A percentile compares a stretch with the other conserved stretches of the same genome.
These are phyloP conservation scores for Echinosophora koreensis DNA, from an alignment of 306 rosid species.

Conservation along the genomic window DNA sequence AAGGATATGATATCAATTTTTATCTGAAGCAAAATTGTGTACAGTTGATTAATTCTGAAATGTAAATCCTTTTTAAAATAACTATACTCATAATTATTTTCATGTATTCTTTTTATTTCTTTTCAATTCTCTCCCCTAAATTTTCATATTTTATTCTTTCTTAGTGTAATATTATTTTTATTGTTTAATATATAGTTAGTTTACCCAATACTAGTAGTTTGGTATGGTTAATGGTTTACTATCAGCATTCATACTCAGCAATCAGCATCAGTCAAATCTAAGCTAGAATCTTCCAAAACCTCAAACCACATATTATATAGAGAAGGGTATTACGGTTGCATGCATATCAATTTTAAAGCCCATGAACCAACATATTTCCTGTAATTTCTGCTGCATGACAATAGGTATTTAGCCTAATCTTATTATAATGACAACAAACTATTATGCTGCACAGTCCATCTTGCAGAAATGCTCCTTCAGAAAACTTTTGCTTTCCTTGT, in stretches of 20 bases:
- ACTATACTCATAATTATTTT: not conserved
- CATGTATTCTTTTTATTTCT: not conserved
- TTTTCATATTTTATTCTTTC: no score
- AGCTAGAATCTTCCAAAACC: no score
- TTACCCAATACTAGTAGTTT: not conserved
- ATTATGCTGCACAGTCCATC: constrained; percentile 18
- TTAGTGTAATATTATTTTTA: no score
- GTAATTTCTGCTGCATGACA: not conserved
- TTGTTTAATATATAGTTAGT: not conserved
- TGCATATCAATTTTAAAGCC: not conserved
- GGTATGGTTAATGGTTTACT: not conserved
- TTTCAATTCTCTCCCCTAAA: not conserved
- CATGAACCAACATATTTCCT: constrained; percentile 7
- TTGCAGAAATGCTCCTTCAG: constrained; percentile 17
- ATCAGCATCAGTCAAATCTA: no score
- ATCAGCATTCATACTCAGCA: not conserved
- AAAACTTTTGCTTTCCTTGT: constrained; percentile 26
- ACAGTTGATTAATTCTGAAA: not conserved
- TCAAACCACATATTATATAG: no score
- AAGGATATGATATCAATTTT: not conserved
- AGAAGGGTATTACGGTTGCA: not conserved
- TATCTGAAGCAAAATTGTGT: not conserved
- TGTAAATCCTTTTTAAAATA: not conserved
- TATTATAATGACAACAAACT: constrained; percentile 5
- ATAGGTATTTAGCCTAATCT: constrained; percentile 9